These are phyloP conservation scores for Solanum peruvianum DNA, from an alignment of 257 asterid genomes.

Conservation along the genomic window DNA sequence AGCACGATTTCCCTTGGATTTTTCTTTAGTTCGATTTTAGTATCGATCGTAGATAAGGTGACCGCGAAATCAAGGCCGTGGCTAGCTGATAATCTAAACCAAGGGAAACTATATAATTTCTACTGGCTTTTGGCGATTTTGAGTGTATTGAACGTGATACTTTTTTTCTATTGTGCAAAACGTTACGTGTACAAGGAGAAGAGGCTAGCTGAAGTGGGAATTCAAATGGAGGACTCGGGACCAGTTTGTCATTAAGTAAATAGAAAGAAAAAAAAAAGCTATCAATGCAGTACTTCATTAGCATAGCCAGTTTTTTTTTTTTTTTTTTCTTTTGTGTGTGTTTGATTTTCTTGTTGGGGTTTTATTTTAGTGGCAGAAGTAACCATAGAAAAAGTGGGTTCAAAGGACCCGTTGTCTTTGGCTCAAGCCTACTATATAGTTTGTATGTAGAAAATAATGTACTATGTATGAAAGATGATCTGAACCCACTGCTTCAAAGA, in stretches of 20 bases:
- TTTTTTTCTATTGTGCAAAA: slow-evolving; percentile 36
- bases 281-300: neutral
- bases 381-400: neutral
- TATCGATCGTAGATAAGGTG: slow-evolving; percentile 46
- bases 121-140: slow-evolving; percentile 59
- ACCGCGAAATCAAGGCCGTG: slow-evolving; percentile 42
- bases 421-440: neutral
- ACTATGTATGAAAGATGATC: neutral
- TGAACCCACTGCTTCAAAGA: neutral
- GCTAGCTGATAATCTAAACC: slow-evolving; percentile 64
- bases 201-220: slow-evolving; percentile 53
- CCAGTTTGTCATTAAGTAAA: slow-evolving; percentile 23
- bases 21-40: slow-evolving; percentile 63
- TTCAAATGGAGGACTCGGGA: slow-evolving; percentile 41
- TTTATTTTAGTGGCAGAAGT: neutral
- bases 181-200: slow-evolving; percentile 78
- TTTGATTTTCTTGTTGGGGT: neutral
- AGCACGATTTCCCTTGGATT: slow-evolving; percentile 72
- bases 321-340: too few species aligned
- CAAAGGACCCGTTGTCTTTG: neutral
- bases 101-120: slow-evolving; percentile 59
- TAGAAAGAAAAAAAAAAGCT: neutral
- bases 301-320: neutral
- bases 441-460: neutral
- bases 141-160: slow-evolving; percentile 38